A percentile compares a stretch with the other conserved stretches of the same genome.
phyloP scores from a whole-genome alignment of 805 yeast genomes.

The Saturnispora bothae region DNA sequence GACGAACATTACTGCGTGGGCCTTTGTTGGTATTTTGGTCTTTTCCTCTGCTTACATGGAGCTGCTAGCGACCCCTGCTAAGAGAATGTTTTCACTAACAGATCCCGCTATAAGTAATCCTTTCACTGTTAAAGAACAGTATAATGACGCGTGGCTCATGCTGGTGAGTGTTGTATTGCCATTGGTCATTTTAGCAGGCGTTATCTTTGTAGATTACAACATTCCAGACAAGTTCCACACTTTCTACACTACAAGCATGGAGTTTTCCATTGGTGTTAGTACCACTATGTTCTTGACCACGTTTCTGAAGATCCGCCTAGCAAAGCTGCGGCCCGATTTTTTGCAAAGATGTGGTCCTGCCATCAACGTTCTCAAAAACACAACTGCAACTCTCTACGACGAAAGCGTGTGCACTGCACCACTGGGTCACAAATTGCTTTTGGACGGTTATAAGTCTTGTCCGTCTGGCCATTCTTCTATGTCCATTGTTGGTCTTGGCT shows the following conservation, averaged over 20 bases:
- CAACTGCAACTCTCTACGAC: conserved; percentile 24
- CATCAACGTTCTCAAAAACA: conserved; percentile 26
- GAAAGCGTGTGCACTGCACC: conserved; percentile 26
- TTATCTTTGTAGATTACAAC: conserved; percentile 11
- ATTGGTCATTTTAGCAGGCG: conserved; percentile 18
- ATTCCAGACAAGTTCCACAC: conserved; percentile 27
- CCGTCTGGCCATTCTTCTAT: conserved; percentile 74
- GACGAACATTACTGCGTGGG: conserved; percentile 9
- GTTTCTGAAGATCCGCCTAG: conserved; percentile 65
- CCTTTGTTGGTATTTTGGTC: background rate
- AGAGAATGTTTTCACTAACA: conserved; percentile 32
- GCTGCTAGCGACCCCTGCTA: conserved; percentile 30
- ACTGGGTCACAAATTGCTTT: conserved; percentile 22
- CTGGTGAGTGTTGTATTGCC: conserved; percentile 32
- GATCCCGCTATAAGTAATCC: conserved; percentile 40
- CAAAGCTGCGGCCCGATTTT: conserved; percentile 85
- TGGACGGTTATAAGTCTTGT: conserved; percentile 68
- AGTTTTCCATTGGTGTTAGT: conserved; percentile 32
- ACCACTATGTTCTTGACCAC: conserved; percentile 54
- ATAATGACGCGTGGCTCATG: conserved; percentile 21
- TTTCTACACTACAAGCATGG: conserved; percentile 28
- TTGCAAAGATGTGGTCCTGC: conserved; percentile 56
- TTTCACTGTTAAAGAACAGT: conserved; percentile 33
- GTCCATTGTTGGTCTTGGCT: conserved; percentile 58
- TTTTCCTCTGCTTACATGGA: conserved; percentile 15